Percentiles rank a stretch among this genome's conserved stretches.
Evolutionary conservation across 345 rosid genomes (phyloP).

Genomic region (Pugionium cornutum): DNA sequence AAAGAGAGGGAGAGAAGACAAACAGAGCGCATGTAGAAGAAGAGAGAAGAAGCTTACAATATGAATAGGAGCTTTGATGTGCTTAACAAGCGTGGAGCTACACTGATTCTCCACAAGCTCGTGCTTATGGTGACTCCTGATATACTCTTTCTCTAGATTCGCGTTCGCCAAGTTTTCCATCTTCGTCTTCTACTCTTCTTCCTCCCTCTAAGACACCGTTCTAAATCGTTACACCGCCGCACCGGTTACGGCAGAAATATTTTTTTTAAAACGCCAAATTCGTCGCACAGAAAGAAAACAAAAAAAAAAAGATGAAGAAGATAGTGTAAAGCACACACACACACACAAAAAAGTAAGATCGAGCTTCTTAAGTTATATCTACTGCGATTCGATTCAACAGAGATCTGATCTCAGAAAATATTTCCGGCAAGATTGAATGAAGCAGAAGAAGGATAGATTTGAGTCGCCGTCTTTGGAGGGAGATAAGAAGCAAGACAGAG

Average conservation of each 20-base stretch:
- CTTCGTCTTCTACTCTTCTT: constrained; percentile 30
- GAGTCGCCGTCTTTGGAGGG: constrained; percentile 40
- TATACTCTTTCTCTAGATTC: constrained; percentile 56
- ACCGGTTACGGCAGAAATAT: background rate
- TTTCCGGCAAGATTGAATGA: constrained; percentile 19
- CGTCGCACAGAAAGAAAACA: background rate
- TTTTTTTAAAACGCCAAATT: background rate
- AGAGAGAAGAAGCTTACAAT: constrained; percentile 56
- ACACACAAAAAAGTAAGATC: background rate
- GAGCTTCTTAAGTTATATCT: background rate
- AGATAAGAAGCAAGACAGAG: constrained; percentile 3
- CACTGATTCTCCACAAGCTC: constrained; percentile 73
- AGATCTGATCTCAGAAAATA: constrained; percentile 25
- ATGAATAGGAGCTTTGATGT: constrained; percentile 90
- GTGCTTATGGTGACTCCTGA: constrained; percentile 62
- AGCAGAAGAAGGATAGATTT: constrained; percentile 12
- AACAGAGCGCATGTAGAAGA: background rate
- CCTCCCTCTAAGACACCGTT: constrained; percentile 22
- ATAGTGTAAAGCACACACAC: constrained; percentile 1
- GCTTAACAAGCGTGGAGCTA: constrained; percentile 72
- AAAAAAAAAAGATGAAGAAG: background rate
- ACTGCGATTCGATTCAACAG: constrained; percentile 6
- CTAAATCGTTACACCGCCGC: constrained; percentile 6
- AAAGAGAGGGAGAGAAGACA: background rate
- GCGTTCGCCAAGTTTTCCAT: constrained; percentile 44